Evolutionary conservation across 2,329 filamentous ascomycete genomes (phyloP).

Genomic region (Alternaria postmessia): DNA sequence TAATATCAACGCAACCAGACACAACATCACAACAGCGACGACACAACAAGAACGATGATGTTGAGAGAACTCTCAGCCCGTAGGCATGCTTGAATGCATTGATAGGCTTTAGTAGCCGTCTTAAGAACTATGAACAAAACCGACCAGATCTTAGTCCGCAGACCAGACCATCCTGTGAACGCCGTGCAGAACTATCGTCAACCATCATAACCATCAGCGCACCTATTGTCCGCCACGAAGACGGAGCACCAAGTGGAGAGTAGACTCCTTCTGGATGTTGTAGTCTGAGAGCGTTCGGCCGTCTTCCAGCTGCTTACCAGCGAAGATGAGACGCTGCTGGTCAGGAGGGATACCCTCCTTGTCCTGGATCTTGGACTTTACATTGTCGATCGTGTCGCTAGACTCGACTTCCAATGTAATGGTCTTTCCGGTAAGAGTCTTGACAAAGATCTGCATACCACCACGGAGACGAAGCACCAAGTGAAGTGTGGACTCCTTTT

Average conservation of each 20-base stretch:
- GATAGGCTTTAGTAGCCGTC: conserved; percentile 32
- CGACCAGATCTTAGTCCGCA: conserved; percentile 28
- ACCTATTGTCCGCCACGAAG: conserved; percentile 64
- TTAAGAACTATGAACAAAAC: conserved; percentile 42
- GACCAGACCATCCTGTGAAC: conserved; percentile 39
- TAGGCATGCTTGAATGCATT: conserved; percentile 44
- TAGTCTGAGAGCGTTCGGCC: conserved; percentile 91
- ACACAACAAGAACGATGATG: background rate
- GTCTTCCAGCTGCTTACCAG: conserved; percentile 92
- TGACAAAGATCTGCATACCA: conserved; percentile 71
- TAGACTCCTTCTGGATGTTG: conserved; percentile 86
- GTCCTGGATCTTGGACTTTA: conserved; percentile 84
- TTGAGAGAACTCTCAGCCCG: conserved; percentile 39
- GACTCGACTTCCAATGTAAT: conserved; percentile 92
- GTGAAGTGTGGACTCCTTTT: conserved; percentile 89
- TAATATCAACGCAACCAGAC: too few species aligned
- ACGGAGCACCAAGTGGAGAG: conserved; percentile 69
- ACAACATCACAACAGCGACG: background rate
- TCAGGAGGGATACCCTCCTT: conserved; percentile 90
- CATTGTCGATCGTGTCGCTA: conserved; percentile 91
- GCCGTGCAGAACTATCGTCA: conserved; percentile 37
- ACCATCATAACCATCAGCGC: conserved; percentile 20
- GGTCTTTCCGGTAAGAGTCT: conserved; percentile 79
- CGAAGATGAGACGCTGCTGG: conserved; percentile 92
- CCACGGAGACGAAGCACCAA: conserved; percentile 86